Percentiles rank a stretch among this genome's conserved stretches.
Conservation (phyloP, 1,139 yeast genomes). For the Hyphopichia burtonii region DNA sequence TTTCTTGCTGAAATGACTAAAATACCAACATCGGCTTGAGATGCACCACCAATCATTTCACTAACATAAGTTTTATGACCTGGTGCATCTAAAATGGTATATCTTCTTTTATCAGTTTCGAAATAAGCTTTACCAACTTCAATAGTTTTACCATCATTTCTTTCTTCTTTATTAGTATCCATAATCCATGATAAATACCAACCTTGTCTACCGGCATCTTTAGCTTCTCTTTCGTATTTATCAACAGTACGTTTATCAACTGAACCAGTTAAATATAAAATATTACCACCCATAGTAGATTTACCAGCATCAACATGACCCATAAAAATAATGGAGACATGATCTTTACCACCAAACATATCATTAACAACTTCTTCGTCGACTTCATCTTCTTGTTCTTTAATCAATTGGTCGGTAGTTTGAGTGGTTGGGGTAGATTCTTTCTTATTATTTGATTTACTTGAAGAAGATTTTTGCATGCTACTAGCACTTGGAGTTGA, state of each 20-base stretch:
- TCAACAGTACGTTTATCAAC: constrained; percentile 99
- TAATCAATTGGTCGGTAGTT: constrained; percentile 52
- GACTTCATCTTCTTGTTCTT: constrained; percentile 80
- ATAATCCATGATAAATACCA: constrained; percentile 99
- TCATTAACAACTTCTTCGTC: constrained; percentile 89
- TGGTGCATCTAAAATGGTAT: constrained; percentile 97
- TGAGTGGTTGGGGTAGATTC: constrained; percentile 20
- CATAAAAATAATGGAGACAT: constrained; percentile 94
- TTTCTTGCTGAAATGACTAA: constrained; percentile 96
- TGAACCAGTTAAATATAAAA: constrained; percentile 88
- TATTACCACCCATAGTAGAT: constrained; percentile 98
- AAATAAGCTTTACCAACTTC: constrained; percentile 98
- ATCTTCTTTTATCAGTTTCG: constrained; percentile 96
- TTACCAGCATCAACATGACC: constrained; percentile 99
- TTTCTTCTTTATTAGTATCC: constrained; percentile 99
- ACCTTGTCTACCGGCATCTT: constrained; percentile 99
- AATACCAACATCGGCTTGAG: constrained; percentile 98
- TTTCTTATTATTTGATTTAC: constrained; percentile 9
- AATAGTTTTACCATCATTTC: constrained; percentile 97
- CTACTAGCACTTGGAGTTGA: constrained; percentile 12
- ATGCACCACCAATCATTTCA: constrained; percentile 99
- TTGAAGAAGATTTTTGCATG: constrained; percentile 4
- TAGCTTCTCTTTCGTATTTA: constrained; percentile 96
- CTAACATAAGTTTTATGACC: constrained; percentile 99
- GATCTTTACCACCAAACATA: constrained; percentile 96